Conservation (phyloP, 2,329 filamentous ascomycete species). For the Colletotrichum lini region DNA sequence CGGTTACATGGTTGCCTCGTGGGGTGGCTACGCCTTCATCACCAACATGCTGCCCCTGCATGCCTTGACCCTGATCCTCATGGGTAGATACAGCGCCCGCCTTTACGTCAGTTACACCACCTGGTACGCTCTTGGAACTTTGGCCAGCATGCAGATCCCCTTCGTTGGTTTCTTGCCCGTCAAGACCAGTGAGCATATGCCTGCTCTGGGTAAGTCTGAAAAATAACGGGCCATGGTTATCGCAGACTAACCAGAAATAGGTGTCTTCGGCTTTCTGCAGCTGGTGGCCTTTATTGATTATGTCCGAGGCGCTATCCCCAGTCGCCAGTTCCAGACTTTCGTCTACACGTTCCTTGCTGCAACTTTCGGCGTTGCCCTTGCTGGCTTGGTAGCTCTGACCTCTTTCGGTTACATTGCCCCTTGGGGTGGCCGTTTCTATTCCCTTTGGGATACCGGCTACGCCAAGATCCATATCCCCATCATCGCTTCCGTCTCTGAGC, state of each 20-base stretch:
- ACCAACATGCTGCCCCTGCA: conserved; percentile 97
- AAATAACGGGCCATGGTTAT: not conserved
- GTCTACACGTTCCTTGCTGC: conserved; percentile 82
- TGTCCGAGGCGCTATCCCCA: conserved; percentile 87
- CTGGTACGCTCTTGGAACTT: conserved; percentile 95
- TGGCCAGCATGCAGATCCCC: conserved; percentile 99
- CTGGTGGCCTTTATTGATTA: conserved; percentile 94
- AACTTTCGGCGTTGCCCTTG: conserved; percentile 80
- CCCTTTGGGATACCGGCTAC: conserved; percentile 98
- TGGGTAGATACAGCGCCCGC: conserved; percentile 95
- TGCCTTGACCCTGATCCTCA: conserved; percentile 92
- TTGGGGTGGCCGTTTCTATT: conserved; percentile 99
- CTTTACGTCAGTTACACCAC: conserved; percentile 98
- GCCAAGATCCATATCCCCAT: conserved; percentile 99
- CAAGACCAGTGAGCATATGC: conserved; percentile 98
- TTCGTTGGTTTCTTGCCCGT: conserved; percentile 98
- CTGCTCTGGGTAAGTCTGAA: conserved; percentile 80
- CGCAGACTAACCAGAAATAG: conserved; percentile 59
- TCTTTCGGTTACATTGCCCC: conserved; percentile 93
- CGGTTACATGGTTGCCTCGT: conserved; percentile 99
- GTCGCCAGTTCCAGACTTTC: conserved; percentile 94
- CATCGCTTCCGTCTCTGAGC: conserved; percentile 99
- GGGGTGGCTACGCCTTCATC: conserved; percentile 99
- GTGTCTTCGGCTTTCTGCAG: conserved; percentile 96
- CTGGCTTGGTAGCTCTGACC: conserved; percentile 87